phyloP scores from a whole-genome alignment of 345 rosid genomes.

The Microthlaspi erraticum region DNA sequence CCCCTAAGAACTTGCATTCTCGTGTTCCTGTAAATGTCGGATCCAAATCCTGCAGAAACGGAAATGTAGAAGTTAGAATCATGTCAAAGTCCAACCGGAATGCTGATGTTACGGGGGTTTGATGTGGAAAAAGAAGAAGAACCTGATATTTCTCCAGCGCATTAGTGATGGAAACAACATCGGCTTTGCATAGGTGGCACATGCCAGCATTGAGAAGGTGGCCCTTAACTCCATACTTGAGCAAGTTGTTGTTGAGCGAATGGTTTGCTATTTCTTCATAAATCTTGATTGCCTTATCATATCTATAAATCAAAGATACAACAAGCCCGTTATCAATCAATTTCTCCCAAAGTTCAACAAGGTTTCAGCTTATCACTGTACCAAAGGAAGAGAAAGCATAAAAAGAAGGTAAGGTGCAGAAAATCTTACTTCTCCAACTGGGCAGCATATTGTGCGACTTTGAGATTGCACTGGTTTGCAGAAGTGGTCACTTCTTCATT shows the following conservation, averaged over 20 bases:
- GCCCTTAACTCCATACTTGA: conserved; percentile 96
- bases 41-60: conserved; percentile 76
- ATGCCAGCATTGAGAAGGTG: conserved; percentile 97
- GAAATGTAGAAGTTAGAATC: conserved; percentile 34
- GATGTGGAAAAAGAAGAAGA: conserved; percentile 14
- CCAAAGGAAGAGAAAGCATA: conserved; percentile 3
- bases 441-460: conserved; percentile 96
- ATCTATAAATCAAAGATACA: conserved; percentile 58
- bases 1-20: conserved; percentile 75
- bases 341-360: conserved; percentile 7
- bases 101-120: background rate
- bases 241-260: conserved; percentile 78
- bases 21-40: conserved; percentile 96
- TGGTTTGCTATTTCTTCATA: conserved; percentile 85
- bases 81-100: conserved; percentile 19
- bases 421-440: conserved; percentile 84
- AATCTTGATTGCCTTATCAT: conserved; percentile 85
- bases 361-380: conserved; percentile 1
- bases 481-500: conserved; percentile 86
- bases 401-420: conserved; percentile 4
- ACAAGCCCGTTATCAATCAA: conserved; percentile 34
- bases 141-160: conserved; percentile 97
- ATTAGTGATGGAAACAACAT: conserved; percentile 81
- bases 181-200: conserved; percentile 95
- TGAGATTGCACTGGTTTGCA: conserved; percentile 98